Base-by-base conservation (phyloP, 2,329 filamentous ascomycete genomes). In the Domatiomyces globalis region DNA sequence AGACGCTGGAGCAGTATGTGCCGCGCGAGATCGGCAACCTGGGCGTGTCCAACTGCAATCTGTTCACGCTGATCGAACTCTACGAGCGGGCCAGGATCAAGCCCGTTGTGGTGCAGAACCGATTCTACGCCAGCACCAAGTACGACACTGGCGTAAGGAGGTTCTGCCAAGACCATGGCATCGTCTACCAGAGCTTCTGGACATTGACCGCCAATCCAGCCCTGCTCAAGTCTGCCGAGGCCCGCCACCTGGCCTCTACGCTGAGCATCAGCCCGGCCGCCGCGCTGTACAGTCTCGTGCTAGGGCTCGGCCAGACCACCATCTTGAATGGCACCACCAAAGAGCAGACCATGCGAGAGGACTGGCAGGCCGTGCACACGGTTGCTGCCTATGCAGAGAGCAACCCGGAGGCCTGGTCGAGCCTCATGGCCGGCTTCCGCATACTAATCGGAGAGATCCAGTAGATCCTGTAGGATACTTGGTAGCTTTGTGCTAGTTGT, bases 31-130 rank as follows among this genome's bases (percentile, higher is more conserved):
- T 89, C 56, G 79, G 79, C 43, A 73, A 78, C 27, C 71, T 92
- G 6, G 87, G 87, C 43, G 82, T 92, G 51, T 87, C 84, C 50
- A 92, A 92, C 65, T 76, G 78, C n/a, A 69, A 72, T n/a, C 66
- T 84, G 1, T 63, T 71, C 0, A 65, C 78, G 1, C 71, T 92
- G 0, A 47, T 58, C 56, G 56, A 57, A 19, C 44, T 61, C 45
- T 58, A 60, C 49, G 59, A 60, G 49, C 63, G 74, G 49, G 65
- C 67, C 4, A 66, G 60, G 0, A 62, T 79, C 58, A 77, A 75
- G 56, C 79, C 78, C 0, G 71, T 75, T 1, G 75, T 88, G 1
- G 81, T 89, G 4, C 86, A 92, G 67, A 90, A 92, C 62, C 76
- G 84, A 1, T 87, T 92, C 66, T 77, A 82, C 61, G 66, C 69